Conservation (phyloP, 306 rosid species). For the Phaseolus lunatus region DNA sequence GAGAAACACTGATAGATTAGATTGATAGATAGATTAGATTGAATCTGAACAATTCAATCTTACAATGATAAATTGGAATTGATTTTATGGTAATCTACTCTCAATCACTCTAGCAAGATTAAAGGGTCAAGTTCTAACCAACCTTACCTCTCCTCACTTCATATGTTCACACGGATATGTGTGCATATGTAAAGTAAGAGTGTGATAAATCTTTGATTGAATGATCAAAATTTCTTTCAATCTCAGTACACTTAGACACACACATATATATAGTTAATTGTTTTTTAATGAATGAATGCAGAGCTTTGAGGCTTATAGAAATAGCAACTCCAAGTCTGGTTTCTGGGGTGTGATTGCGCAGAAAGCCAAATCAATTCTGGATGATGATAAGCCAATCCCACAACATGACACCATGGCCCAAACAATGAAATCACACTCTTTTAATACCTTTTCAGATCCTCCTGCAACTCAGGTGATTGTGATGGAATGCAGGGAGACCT, state of each 20-base stretch:
- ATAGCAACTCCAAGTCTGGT: constrained; percentile 62
- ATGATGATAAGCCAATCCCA: constrained; percentile 59
- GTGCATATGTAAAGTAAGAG: neutral
- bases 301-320: constrained; percentile 64
- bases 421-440: constrained; percentile 48
- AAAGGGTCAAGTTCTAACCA: neutral
- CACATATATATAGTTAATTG: neutral
- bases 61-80: neutral
- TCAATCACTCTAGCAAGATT: neutral
- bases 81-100: neutral
- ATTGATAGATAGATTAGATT: neutral
- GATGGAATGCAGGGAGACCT: neutral
- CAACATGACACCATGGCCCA: constrained; percentile 41
- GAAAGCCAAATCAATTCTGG: constrained; percentile 88
- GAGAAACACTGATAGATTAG: neutral
- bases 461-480: constrained; percentile 64
- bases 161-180: neutral
- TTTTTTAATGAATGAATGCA: constrained; percentile 49
- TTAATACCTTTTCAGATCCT: constrained; percentile 33
- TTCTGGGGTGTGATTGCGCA: constrained; percentile 92
- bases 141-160: neutral
- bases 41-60: neutral
- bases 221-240: neutral
- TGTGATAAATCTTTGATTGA: neutral
- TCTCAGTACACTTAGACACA: neutral